A percentile compares a stretch with the other conserved stretches of the same genome.
These are phyloP conservation scores for Zoysia matrella DNA, from an alignment of 202 grass and related monocot species.

Conservation along the genomic window DNA sequence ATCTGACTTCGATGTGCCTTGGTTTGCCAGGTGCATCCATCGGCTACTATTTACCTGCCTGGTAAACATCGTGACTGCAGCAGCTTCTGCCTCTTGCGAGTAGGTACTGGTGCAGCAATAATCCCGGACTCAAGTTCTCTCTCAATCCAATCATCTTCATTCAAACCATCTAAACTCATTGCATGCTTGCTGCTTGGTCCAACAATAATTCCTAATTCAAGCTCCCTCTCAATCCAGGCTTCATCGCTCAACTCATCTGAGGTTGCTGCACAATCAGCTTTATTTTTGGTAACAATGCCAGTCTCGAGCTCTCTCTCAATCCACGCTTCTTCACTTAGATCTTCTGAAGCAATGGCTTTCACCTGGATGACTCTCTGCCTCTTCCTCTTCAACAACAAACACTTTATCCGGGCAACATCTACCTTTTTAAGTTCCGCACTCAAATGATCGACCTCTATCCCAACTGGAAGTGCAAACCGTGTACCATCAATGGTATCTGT, in stretches of 20 bases:
- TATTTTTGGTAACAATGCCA: conserved; percentile 50
- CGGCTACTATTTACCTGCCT: conserved; percentile 41
- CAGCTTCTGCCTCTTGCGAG: conserved; percentile 49
- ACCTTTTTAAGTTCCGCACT: conserved; percentile 32
- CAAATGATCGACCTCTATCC: conserved; percentile 21
- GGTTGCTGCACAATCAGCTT: neutral
- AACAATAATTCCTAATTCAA: conserved; percentile 63
- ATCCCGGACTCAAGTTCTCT: conserved; percentile 73
- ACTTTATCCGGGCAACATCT: conserved; percentile 51
- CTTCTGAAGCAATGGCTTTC: conserved; percentile 27
- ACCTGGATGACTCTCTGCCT: conserved; percentile 31
- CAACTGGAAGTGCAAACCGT: conserved; percentile 16
- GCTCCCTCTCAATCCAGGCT: too few relatives aligned
- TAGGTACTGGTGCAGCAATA: conserved; percentile 48
- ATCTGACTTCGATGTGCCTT: neutral
- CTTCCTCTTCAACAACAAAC: conserved; percentile 58
- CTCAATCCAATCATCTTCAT: conserved; percentile 72
- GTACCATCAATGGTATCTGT: neutral
- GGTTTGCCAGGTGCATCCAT: neutral
- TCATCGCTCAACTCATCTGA: too few relatives aligned
- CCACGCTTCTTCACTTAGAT: conserved; percentile 55
- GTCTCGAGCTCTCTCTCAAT: conserved; percentile 73
- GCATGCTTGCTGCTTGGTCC: conserved; percentile 35
- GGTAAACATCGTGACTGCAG: conserved; percentile 18
- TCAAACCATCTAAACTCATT: conserved; percentile 40